Percentiles rank a stretch among this genome's conserved stretches.
These are phyloP conservation scores for Euphorbia lathyris DNA, from an alignment of 345 rosid genomes.

Conservation along the genomic window DNA sequence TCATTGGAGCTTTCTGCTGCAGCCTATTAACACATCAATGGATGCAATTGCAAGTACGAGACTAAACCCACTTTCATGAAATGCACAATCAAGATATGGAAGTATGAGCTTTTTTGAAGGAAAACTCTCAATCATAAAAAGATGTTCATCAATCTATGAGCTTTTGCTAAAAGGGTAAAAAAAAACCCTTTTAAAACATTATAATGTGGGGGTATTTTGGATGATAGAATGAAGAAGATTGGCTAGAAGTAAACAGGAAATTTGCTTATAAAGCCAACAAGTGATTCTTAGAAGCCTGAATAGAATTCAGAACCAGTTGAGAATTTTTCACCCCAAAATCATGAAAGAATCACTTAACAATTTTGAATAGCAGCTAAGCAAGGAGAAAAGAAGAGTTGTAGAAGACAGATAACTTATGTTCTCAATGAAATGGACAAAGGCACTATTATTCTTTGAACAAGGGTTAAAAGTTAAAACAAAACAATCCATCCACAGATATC, in stretches of 20 bases:
- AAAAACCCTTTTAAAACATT: not conserved
- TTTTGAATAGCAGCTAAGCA: constrained; percentile 32
- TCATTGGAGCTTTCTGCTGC: constrained; percentile 17
- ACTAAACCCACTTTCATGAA: not conserved
- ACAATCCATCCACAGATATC: too few relatives aligned
- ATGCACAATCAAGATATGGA: not conserved
- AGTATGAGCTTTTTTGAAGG: not conserved
- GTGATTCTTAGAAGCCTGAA: constrained; percentile 7
- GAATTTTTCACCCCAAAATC: constrained; percentile 6
- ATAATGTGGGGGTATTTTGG: not conserved
- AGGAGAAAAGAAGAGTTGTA: constrained; percentile 1
- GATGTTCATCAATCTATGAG: not conserved
- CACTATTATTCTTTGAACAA: constrained; percentile 13
- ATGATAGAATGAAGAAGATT: not conserved
- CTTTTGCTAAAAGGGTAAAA: not conserved
- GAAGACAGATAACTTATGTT: constrained; percentile 22
- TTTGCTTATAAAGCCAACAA: not conserved
- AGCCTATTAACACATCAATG: not conserved
- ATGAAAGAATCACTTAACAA: constrained; percentile 19
- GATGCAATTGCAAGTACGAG: not conserved
- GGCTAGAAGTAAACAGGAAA: not conserved
- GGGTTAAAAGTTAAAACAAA: too few relatives aligned
- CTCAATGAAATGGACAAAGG: constrained; percentile 32
- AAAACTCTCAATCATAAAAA: not conserved
- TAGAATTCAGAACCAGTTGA: constrained; percentile 5